Evolutionary conservation across 176 grass and related monocot species (phyloP), one percentile per base, ranked within the genome.

Genomic region (Triticum monococcum): DNA sequence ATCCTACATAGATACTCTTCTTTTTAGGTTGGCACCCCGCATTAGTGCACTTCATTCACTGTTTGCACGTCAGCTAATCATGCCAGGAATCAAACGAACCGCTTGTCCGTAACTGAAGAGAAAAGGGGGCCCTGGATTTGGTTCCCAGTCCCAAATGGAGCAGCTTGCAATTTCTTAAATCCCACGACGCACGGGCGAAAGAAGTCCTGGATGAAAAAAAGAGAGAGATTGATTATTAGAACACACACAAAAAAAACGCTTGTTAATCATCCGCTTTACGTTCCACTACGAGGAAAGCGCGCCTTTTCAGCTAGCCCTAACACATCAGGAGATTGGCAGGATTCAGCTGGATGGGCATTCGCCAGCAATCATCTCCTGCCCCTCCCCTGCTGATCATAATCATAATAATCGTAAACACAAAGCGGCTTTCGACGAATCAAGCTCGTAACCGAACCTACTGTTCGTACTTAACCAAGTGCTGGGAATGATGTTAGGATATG

Each of bases 261-360:
- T 77, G 77, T 82, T 91, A 81, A 88, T 35, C 82, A 25, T 36
- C 71, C 17, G 37, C 82, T 91, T 91, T 91, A 85, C 17, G 82
- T 82, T 91, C 86, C 90, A 91, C 90, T 91, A 82, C 8, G 71
- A 82, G 35, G 62, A 91, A 88, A 85, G 82, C 82, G 33, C 30
- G 8, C 77, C 78, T 88, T 88, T 84, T 64, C 50, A 81, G 86
- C 82, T 88, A 84, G 87, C 86, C 90, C 71, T 88, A 91, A 88
- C 82, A 81, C 82, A 85, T 85, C 90, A 91, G 71, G 64, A 85
- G 86, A 85, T 64, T 31, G 23, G 76, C 69, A 85, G 77, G 77
- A 85, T 64, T 63, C 59, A 88, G 86, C 28, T 78, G 82, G 82
- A 85, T 59, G 54, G 18, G 0, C 70, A 81, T 71, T 71, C 72